These are phyloP conservation scores for Ambrosiella cleistominuta DNA, from an alignment of 2,329 filamentous ascomycete species.

Conservation along the genomic window DNA sequence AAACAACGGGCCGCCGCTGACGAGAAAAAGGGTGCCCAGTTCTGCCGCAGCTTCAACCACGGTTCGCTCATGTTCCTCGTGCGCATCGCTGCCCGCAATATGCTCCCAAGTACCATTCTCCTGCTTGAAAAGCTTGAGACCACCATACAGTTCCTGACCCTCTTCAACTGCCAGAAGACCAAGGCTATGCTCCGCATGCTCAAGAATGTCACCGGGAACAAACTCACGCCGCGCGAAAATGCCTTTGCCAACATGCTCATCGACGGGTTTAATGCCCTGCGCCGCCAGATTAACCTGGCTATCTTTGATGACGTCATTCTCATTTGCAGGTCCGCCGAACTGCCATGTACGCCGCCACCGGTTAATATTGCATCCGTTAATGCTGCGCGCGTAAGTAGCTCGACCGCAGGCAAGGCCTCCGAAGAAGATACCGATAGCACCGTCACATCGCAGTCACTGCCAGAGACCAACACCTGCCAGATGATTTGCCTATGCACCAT, in stretches of 20 bases:
- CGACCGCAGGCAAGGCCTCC: neutral
- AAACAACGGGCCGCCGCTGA: slow-evolving; percentile 14
- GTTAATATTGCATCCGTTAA: neutral
- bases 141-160: slow-evolving; percentile 36
- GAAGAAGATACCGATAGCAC: neutral
- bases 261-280: slow-evolving; percentile 24
- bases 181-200: slow-evolving; percentile 23
- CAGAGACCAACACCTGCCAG: slow-evolving; percentile 8
- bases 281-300: slow-evolving; percentile 25
- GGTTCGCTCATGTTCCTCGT: slow-evolving; percentile 68
- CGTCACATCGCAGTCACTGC: neutral
- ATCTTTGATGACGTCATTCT: slow-evolving; percentile 30
- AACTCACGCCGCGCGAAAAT: slow-evolving; percentile 23
- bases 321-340: slow-evolving; percentile 24
- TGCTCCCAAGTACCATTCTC: slow-evolving; percentile 38
- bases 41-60: slow-evolving; percentile 17
- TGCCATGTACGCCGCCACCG: slow-evolving; percentile 21
- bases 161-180: slow-evolving; percentile 29
- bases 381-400: neutral
- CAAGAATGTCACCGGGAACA: slow-evolving; percentile 20
- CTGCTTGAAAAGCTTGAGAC: slow-evolving; percentile 34
- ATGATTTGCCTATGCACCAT: slow-evolving; percentile 43
- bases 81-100: slow-evolving; percentile 39
- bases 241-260: slow-evolving; percentile 30
- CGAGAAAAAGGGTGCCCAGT: slow-evolving; percentile 24